These are phyloP conservation scores for Kwoniella sp. DNA, from an alignment of 768 basidiomycete genomes.

Conservation along the genomic window DNA sequence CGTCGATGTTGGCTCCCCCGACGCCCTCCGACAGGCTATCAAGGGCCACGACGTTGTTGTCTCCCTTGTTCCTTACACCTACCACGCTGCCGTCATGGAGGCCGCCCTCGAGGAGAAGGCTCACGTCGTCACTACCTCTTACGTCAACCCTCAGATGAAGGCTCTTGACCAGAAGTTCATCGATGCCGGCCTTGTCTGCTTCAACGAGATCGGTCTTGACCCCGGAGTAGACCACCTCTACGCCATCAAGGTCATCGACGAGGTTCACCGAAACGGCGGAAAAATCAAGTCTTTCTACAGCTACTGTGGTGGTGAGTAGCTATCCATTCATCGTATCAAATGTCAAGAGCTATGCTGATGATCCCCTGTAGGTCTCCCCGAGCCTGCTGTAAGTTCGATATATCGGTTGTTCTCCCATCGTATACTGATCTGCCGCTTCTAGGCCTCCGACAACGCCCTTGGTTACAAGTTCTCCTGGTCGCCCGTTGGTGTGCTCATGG, in stretches of 20 bases:
- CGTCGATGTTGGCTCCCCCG: slow-evolving; percentile 72
- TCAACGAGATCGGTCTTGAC: slow-evolving; percentile 96
- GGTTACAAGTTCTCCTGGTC: slow-evolving; percentile 99
- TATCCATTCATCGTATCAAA: background rate
- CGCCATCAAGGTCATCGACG: slow-evolving; percentile 62
- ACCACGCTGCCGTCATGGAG: slow-evolving; percentile 86
- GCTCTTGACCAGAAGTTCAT: slow-evolving; percentile 78
- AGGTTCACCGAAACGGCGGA: slow-evolving; percentile 91
- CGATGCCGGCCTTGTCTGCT: slow-evolving; percentile 84
- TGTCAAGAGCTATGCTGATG: background rate
- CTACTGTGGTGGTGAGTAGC: slow-evolving; percentile 76
- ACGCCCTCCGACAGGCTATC: slow-evolving; percentile 75
- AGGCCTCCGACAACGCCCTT: slow-evolving; percentile 88
- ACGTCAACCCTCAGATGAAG: slow-evolving; percentile 87
- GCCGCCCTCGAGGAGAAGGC: slow-evolving; percentile 87
- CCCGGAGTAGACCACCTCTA: slow-evolving; percentile 51
- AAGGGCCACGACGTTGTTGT: slow-evolving; percentile 90
- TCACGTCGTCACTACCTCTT: slow-evolving; percentile 93
- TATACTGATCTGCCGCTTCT: slow-evolving; percentile 58
- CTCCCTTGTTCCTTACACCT: slow-evolving; percentile 92
- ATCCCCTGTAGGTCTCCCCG: slow-evolving; percentile 63
- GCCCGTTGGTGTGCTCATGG: slow-evolving; percentile 90
- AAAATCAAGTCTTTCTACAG: slow-evolving; percentile 74
- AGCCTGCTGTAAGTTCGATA: slow-evolving; percentile 53
- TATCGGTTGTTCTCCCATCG: background rate